Conservation (phyloP, 495 filamentous ascomycete species). For the Ascobolus immersus region DNA sequence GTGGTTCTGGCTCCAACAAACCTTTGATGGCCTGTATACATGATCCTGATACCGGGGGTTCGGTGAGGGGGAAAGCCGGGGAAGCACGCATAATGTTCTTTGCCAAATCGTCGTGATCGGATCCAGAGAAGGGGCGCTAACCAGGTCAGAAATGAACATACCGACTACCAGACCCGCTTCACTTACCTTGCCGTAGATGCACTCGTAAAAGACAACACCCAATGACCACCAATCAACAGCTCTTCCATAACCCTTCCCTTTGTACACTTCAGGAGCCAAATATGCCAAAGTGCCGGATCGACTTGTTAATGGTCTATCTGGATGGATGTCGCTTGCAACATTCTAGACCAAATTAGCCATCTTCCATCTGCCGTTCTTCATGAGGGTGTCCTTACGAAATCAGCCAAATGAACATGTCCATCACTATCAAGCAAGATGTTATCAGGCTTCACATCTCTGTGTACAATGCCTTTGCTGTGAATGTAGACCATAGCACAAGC, state of each 20-base stretch:
- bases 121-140: slow-evolving; percentile 69
- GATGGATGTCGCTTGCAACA: slow-evolving; percentile 76
- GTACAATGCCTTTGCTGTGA: slow-evolving; percentile 76
- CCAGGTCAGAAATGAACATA: too few relatives aligned
- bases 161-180: slow-evolving; percentile 14
- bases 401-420: slow-evolving; percentile 89
- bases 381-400: slow-evolving; percentile 45
- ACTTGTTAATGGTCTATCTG: slow-evolving; percentile 64
- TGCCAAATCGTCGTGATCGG: slow-evolving; percentile 52
- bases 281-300: slow-evolving; percentile 94
- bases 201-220: slow-evolving; percentile 91
- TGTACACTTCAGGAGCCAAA: slow-evolving; percentile 85
- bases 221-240: slow-evolving; percentile 98
- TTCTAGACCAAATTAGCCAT: slow-evolving; percentile 31
- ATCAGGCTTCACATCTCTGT: slow-evolving; percentile 90
- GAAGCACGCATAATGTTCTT: slow-evolving; percentile 58
- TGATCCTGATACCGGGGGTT: slow-evolving; percentile 58
- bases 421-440: slow-evolving; percentile 85
- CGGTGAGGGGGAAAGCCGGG: slow-evolving; percentile 69
- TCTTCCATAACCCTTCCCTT: slow-evolving; percentile 55
- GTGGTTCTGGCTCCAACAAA: slow-evolving; percentile 54
- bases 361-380: background rate
- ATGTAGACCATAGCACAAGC: slow-evolving; percentile 82
- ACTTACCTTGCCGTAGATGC: slow-evolving; percentile 90
- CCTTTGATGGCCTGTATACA: slow-evolving; percentile 69